Conservation (phyloP, 352 stramenopile species). For the Aphanomyces invadans region DNA sequence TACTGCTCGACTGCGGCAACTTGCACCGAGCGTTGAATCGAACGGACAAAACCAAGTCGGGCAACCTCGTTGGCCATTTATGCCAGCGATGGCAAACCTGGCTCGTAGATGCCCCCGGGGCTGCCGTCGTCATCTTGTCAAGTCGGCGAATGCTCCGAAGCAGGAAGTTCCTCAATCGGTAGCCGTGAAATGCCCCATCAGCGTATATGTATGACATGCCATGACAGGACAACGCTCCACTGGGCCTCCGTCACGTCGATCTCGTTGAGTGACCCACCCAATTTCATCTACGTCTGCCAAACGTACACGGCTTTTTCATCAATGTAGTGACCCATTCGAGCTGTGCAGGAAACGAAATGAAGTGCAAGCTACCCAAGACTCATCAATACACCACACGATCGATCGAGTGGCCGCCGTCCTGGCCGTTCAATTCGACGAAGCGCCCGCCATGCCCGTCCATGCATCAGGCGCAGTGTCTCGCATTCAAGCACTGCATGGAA, state of each 20-base stretch:
- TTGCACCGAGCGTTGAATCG: constrained; percentile 8
- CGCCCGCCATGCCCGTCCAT: background rate
- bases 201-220: background rate
- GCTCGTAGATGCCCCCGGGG: background rate
- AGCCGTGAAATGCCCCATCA: no score
- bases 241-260: background rate
- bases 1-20: background rate
- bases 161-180: constrained; percentile 17
- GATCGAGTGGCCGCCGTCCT: background rate
- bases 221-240: background rate
- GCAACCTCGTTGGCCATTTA: constrained; percentile 3
- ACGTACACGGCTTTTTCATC: no score
- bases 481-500: constrained; percentile 14
- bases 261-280: background rate
- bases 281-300: constrained; percentile 18
- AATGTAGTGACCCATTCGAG: no score
- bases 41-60: constrained; percentile 18
- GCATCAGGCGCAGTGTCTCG: background rate
- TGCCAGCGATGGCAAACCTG: constrained; percentile 7
- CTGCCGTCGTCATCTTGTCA: constrained; percentile 2
- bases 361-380: no score
- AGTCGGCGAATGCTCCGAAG: constrained; percentile 16
- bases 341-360: no score
- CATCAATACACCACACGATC: background rate
- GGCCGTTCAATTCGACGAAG: background rate